Evolutionary conservation across 2,329 filamentous ascomycete species (phyloP).

Genomic region (Aspergillus proliferans): DNA sequence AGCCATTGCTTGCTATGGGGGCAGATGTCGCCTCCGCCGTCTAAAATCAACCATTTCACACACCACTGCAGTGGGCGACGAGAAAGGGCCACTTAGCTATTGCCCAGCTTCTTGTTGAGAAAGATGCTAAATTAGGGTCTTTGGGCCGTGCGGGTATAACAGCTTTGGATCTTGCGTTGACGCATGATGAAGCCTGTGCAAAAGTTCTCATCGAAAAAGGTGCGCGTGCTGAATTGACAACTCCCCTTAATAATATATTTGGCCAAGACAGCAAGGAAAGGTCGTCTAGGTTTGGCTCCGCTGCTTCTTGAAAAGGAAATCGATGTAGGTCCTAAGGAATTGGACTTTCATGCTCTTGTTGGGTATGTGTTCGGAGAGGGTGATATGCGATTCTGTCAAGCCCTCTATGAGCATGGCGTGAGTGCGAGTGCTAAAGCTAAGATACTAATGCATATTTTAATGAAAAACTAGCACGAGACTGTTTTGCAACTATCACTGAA

Average conservation of each 20-base stretch:
- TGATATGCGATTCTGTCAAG: too few species aligned
- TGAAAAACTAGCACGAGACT: neutral
- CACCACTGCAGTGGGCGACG: neutral
- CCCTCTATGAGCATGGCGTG: too few species aligned
- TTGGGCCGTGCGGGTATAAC: too few species aligned
- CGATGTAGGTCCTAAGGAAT: neutral
- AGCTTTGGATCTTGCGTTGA: too few species aligned
- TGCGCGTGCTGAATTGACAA: neutral
- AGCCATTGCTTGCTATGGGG: neutral
- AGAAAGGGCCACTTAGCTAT: neutral
- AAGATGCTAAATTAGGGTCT: neutral
- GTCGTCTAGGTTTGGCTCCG: neutral
- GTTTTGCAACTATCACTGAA: neutral
- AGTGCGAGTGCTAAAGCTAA: neutral
- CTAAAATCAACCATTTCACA: neutral
- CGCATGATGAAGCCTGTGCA: too few species aligned
- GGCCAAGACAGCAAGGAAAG: neutral
- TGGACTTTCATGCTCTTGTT: too few species aligned
- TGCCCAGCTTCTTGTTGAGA: neutral
- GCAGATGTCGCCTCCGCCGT: neutral
- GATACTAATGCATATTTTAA: neutral
- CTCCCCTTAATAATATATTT: too few species aligned
- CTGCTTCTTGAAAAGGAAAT: neutral
- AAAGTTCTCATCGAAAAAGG: neutral
- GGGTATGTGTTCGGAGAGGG: too few species aligned